Evolutionary conservation across 208 protist genomes (phyloP), one percentile per base, ranked within the genome.

Genomic region (Leishmania gerbilli): DNA sequence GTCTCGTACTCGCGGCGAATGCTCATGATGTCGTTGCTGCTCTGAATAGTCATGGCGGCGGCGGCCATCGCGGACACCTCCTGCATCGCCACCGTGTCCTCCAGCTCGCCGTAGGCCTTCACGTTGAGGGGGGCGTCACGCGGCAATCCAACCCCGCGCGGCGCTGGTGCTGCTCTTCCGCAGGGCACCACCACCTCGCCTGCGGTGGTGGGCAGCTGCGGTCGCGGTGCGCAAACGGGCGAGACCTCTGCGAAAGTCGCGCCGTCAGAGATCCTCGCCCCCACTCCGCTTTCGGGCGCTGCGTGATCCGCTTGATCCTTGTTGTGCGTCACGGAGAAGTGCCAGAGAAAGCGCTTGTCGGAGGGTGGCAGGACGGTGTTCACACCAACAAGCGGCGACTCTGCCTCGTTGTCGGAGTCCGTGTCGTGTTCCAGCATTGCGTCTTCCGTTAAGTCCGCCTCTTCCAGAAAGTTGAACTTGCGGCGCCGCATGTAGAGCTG

Each of bases 1-100:
- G 89, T 87, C 53, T 89, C 85, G 49, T 92, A 90, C 56, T 87
- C 82, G 64, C 82, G 81, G 37, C 90, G 88, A 37, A 96, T 84
- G 40, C 45, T 84, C 92, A 97, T 95, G 68, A 76, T 79, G 76
- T 77, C 83, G 68, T 79, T 51, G 69, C 40, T 65, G 34, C 77
- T 71, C 24, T 17, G 67, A 34, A 53, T 55, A 4, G 49, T 31
- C 47, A 11, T 80, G 27, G 40, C 2, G 17, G 62, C 27, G 24
- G 19, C 45, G 2, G 58, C 58, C 51, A n/a, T 53, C n/a, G 71
- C 65, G n/a, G 21, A 77, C 6, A n/a, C 34, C 34, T 83, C 68
- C 64, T 68, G 79, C 64, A 37, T 53, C 17, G 24, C 65, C 71
- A 40, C 56, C 53, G 40, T 49, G 55, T 74, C 74, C 3, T 77